These are phyloP conservation scores for Kodamaea sp. DNA, from an alignment of 1,139 yeast genomes.

Conservation along the genomic window DNA sequence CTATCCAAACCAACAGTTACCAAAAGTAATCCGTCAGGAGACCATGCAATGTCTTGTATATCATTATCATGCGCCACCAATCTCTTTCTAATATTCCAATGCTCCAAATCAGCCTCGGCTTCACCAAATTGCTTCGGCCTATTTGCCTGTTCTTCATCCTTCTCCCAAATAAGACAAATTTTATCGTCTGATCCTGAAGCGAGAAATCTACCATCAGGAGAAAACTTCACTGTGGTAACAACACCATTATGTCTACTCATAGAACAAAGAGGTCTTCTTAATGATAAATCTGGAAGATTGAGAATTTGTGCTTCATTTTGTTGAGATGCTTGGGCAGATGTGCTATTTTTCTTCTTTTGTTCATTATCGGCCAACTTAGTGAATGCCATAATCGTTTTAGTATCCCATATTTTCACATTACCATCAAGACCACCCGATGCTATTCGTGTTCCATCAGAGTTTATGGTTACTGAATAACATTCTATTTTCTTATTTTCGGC, in stretches of 20 bases:
- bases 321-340: background rate
- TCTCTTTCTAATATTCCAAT: conserved; percentile 90
- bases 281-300: conserved; percentile 31
- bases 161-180: conserved; percentile 88
- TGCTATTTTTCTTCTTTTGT: conserved; percentile 5
- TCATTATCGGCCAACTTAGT: conserved; percentile 11
- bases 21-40: conserved; percentile 85
- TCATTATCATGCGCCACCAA: conserved; percentile 96
- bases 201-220: conserved; percentile 85
- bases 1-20: conserved; percentile 95
- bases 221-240: conserved; percentile 86
- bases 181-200: conserved; percentile 97
- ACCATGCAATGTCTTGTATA: conserved; percentile 97
- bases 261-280: conserved; percentile 62
- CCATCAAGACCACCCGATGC: conserved; percentile 98
- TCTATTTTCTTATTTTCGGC: conserved; percentile 82
- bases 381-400: conserved; percentile 49
- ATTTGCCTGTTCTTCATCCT: conserved; percentile 59
- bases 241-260: conserved; percentile 91
- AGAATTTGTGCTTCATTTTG: conserved; percentile 2
- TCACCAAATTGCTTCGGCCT: conserved; percentile 46
- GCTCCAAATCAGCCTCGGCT: conserved; percentile 68
- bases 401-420: conserved; percentile 86
- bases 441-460: conserved; percentile 75
- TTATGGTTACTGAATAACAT: conserved; percentile 78